Conservation (phyloP, 129 eudicot species). For the Lonicera japonica region DNA sequence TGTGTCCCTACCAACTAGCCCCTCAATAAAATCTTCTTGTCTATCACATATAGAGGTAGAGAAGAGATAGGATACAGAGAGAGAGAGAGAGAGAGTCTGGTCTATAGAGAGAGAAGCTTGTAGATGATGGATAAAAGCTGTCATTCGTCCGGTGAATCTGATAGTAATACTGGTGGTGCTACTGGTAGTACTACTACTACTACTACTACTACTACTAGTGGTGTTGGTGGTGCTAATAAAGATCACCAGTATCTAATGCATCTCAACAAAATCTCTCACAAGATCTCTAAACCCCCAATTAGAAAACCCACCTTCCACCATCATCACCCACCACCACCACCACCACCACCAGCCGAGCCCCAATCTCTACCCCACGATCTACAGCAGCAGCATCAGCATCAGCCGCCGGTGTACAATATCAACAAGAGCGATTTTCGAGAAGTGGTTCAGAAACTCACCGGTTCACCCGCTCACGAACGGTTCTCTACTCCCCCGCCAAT, state of each 20-base stretch:
- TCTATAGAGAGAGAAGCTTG: neutral
- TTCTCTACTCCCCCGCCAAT: conserved; percentile 34
- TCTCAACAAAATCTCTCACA: conserved; percentile 63
- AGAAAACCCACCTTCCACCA: conserved; percentile 26
- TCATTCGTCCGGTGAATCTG: conserved; percentile 35
- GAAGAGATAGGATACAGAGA: neutral
- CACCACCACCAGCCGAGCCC: conserved; percentile 7
- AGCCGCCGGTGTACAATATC: conserved; percentile 92
- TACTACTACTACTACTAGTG: conserved; percentile 21
- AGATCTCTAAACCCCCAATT: conserved; percentile 63
- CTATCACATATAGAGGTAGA: neutral
- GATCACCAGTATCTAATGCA: conserved; percentile 52
- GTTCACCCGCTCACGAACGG: conserved; percentile 81
- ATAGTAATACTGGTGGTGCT: conserved; percentile 18
- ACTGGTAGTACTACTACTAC: conserved; percentile 10
- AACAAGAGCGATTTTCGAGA: conserved; percentile 84
- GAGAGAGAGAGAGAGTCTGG: neutral
- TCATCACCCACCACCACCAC: conserved; percentile 12
- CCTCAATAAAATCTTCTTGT: neutral
- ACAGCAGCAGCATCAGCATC: conserved; percentile 50
- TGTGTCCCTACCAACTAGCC: neutral
- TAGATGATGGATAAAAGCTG: conserved; percentile 46
- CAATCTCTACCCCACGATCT: conserved; percentile 31
- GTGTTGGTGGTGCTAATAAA: conserved; percentile 6
- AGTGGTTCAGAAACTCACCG: conserved; percentile 93